A percentile compares a stretch with the other conserved stretches of the same genome.
phyloP scores from a whole-genome alignment of 2,329 filamentous ascomycete species.

The Fusarium illudens region DNA sequence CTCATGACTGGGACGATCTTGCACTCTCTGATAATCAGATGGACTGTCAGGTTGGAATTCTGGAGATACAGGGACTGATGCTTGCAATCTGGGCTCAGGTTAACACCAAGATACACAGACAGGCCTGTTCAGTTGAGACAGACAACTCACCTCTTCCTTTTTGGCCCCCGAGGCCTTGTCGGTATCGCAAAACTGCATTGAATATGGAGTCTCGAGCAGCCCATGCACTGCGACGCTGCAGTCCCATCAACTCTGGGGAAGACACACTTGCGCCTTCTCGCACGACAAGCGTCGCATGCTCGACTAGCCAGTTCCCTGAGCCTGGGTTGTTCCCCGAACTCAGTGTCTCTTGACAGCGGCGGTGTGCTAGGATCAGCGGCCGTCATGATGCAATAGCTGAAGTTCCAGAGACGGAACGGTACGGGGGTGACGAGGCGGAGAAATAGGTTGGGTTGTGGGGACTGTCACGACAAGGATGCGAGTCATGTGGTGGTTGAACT shows the following conservation, averaged over 20 bases:
- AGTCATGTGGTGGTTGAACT: neutral
- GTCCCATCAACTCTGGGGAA: constrained; percentile 1
- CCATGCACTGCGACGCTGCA: neutral
- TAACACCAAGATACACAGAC: neutral
- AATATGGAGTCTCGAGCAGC: neutral
- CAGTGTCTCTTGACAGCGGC: neutral
- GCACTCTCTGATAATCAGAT: neutral
- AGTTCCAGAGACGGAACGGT: neutral
- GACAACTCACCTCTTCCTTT: constrained; percentile 9
- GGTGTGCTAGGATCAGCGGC: neutral
- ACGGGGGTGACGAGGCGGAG: constrained; percentile 1
- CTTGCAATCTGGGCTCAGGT: neutral
- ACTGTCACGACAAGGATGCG: neutral
- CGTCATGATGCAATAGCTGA: neutral
- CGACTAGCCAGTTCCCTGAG: constrained; percentile 29
- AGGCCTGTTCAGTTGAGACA: neutral
- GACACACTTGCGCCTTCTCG: constrained; percentile 36
- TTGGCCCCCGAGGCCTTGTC: constrained; percentile 37
- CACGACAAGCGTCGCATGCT: constrained; percentile 39
- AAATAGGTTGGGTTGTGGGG: constrained; percentile 5
- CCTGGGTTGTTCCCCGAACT: neutral
- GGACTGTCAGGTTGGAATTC: neutral
- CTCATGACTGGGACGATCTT: neutral
- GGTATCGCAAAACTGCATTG: constrained; percentile 29
- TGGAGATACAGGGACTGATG: neutral